Conservation (phyloP, 2,329 filamentous ascomycete species). For the Geosmithia putterillii region DNA sequence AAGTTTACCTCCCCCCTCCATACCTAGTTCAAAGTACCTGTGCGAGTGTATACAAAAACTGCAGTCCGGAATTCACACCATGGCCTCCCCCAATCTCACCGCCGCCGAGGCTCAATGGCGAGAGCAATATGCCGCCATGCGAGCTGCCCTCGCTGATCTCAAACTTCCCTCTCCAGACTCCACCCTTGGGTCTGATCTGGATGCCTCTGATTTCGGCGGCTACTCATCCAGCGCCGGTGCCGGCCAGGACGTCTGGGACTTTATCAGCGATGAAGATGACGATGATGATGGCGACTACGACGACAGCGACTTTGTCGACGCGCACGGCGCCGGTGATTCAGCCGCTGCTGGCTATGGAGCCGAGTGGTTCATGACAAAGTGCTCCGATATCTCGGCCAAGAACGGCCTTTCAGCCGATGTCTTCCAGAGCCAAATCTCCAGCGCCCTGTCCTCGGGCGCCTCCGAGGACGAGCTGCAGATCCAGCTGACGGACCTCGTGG, state of each 20-base stretch:
- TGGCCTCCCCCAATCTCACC: slow-evolving; percentile 21
- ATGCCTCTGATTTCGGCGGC: slow-evolving; percentile 51
- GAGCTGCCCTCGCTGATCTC: slow-evolving; percentile 66
- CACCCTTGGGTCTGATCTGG: slow-evolving; percentile 28
- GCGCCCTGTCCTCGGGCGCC: slow-evolving; percentile 54
- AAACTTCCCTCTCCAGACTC: slow-evolving; percentile 27
- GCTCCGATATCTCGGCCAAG: slow-evolving; percentile 51
- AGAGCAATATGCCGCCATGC: slow-evolving; percentile 75
- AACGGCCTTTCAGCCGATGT: slow-evolving; percentile 55
- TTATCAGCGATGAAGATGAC: slow-evolving; percentile 65
- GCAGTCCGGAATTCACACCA: slow-evolving; percentile 5
- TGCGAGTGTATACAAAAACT: too few relatives aligned
- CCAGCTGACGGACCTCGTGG: slow-evolving; percentile 76
- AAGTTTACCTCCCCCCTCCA: too few relatives aligned
- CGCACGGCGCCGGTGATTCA: neutral
- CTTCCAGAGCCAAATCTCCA: slow-evolving; percentile 67
- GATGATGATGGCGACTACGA: slow-evolving; percentile 52
- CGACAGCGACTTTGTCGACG: slow-evolving; percentile 52
- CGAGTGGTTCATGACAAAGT: slow-evolving; percentile 62
- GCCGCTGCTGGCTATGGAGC: slow-evolving; percentile 32
- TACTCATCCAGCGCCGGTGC: slow-evolving; percentile 46
- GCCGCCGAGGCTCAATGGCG: slow-evolving; percentile 60
- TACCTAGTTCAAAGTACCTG: neutral
- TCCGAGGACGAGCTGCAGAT: slow-evolving; percentile 85
- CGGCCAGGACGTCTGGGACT: slow-evolving; percentile 83